Conservation (phyloP, 148 eudicot species). For the Nepenthes gracilis region DNA sequence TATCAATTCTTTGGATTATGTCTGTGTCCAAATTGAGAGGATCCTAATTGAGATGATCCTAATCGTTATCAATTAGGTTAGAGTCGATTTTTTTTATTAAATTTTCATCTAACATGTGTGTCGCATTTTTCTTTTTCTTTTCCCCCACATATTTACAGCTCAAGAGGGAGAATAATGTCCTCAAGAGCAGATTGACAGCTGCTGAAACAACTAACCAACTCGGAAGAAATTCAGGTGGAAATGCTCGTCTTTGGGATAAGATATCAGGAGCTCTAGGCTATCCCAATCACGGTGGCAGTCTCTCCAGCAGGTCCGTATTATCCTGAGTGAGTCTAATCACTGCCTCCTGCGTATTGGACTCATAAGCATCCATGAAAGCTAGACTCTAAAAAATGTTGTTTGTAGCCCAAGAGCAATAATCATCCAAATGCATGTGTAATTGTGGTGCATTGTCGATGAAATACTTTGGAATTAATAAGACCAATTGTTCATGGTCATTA, state of each 20-base stretch:
- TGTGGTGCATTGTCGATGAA: too few species aligned
- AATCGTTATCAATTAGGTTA: not conserved
- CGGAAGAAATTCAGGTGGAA: conserved; percentile 1
- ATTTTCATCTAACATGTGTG: not conserved
- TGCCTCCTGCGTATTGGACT: too few species aligned
- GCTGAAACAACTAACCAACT: conserved; percentile 12
- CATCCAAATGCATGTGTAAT: too few species aligned
- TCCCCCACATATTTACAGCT: conserved; percentile 18
- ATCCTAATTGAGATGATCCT: not conserved
- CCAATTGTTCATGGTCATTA: too few species aligned
- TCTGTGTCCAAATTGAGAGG: not conserved
- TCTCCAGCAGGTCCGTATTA: too few species aligned
- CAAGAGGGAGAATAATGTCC: conserved; percentile 32
- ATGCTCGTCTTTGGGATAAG: conserved; percentile 15
- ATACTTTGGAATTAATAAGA: too few species aligned
- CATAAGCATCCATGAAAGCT: too few species aligned
- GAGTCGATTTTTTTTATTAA: not conserved
- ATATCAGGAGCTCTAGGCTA: conserved; percentile 5
- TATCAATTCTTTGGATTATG: too few species aligned
- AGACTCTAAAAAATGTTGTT: too few species aligned
- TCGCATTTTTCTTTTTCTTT: not conserved
- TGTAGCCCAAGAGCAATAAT: too few species aligned
- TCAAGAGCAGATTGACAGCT: conserved; percentile 25
- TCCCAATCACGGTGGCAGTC: not conserved
- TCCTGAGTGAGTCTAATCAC: too few species aligned